Evolutionary conservation across 306 rosid species (phyloP).

Genomic region (Vigna unguiculata): DNA sequence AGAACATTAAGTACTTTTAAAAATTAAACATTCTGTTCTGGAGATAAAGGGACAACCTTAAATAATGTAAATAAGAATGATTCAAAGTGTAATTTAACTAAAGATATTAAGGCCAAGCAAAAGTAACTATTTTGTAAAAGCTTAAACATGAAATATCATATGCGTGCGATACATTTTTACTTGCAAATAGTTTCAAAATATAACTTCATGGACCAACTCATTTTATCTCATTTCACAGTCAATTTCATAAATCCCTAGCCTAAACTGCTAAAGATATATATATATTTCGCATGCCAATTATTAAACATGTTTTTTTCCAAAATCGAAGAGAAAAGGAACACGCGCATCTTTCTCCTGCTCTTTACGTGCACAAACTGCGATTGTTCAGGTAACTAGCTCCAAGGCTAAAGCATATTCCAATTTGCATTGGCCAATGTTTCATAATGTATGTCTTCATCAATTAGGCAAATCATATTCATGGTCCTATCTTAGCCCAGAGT

Average conservation of each 20-base stretch:
- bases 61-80: no score
- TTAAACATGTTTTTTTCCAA: slow-evolving; percentile 10
- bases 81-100: no score
- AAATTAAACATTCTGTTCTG: no score
- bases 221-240: no score
- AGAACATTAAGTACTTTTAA: no score
- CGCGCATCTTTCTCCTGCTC: neutral
- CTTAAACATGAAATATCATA: no score
- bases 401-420: slow-evolving; percentile 20
- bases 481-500: slow-evolving; percentile 37
- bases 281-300: slow-evolving; percentile 12
- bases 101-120: neutral
- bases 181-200: neutral
- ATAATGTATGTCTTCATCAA: slow-evolving; percentile 10
- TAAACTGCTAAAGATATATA: no score
- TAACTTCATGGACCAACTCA: neutral
- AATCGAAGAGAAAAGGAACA: neutral
- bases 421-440: slow-evolving; percentile 20
- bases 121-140: no score
- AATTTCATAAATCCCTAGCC: neutral
- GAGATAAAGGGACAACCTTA: no score
- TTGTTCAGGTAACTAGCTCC: slow-evolving; percentile 32
- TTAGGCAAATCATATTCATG: slow-evolving; percentile 18
- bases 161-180: neutral
- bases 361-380: neutral